phyloP scores from a whole-genome alignment of 2,329 filamentous ascomycete genomes.

The Eutypella sp. region DNA sequence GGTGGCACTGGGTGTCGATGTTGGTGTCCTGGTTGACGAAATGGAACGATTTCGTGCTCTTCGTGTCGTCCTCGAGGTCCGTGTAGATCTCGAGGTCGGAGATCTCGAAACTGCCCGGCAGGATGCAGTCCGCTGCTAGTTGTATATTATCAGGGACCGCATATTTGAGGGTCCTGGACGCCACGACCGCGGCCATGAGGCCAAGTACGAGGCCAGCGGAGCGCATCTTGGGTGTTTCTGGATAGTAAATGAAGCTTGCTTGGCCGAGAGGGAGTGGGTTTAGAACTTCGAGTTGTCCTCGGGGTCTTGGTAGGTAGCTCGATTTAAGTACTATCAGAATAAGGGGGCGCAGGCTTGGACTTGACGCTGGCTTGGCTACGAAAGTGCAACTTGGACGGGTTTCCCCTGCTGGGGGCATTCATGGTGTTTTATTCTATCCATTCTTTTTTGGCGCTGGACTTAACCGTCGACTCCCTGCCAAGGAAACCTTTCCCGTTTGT shows the following conservation, averaged over 20 bases:
- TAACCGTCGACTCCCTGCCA: constrained; percentile 12
- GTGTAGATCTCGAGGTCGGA: constrained; percentile 20
- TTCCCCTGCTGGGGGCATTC: too few relatives aligned
- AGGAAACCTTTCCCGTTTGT: constrained; percentile 3
- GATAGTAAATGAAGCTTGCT: background rate
- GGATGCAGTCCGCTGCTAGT: constrained; percentile 14
- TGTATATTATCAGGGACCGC: constrained; percentile 16
- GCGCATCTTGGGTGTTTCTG: constrained; percentile 14
- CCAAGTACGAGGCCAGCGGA: constrained; percentile 11
- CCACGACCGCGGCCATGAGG: constrained; percentile 16
- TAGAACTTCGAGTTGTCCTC: too few relatives aligned
- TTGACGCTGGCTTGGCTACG: too few relatives aligned
- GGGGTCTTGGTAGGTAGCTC: too few relatives aligned
- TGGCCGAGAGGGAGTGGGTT: too few relatives aligned
- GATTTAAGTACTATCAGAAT: too few relatives aligned
- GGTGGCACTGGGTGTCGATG: constrained; percentile 21
- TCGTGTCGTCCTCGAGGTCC: constrained; percentile 12
- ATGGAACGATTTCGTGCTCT: constrained; percentile 18
- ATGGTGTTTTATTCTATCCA: background rate
- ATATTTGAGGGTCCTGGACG: constrained; percentile 21
- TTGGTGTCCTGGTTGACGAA: constrained; percentile 21
- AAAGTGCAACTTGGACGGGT: too few relatives aligned
- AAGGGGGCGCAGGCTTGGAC: too few relatives aligned
- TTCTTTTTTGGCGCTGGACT: background rate
- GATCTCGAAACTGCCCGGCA: constrained; percentile 21